Evolutionary conservation across 2,329 filamentous ascomycete species (phyloP).

Genomic region (Chalara sp.): DNA sequence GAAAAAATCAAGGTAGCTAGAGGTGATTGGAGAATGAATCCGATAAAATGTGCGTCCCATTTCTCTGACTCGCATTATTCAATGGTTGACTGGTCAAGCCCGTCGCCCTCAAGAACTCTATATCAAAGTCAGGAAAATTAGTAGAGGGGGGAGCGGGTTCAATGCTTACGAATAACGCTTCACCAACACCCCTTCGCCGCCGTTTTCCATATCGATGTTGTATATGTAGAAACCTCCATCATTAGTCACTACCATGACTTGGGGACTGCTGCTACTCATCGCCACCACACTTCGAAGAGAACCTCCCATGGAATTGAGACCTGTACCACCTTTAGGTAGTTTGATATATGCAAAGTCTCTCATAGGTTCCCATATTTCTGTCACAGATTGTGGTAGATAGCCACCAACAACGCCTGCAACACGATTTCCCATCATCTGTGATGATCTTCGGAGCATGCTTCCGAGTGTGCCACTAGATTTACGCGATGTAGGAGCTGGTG

Average conservation of each 20-base stretch:
- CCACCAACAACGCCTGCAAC: conserved; percentile 85
- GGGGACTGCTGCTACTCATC: conserved; percentile 89
- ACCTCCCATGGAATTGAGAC: conserved; percentile 29
- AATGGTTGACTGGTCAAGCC: conserved; percentile 23
- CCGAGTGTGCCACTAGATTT: conserved; percentile 77
- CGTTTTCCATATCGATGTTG: conserved; percentile 89
- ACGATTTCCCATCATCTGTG: conserved; percentile 83
- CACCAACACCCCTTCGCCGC: conserved; percentile 83
- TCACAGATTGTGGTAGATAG: conserved; percentile 87
- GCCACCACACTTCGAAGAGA: conserved; percentile 88
- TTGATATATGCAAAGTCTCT: conserved; percentile 97
- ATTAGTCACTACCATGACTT: conserved; percentile 96
- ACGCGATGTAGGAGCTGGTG: conserved; percentile 32
- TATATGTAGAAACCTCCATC: conserved; percentile 95
- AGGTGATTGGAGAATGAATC: too few species aligned
- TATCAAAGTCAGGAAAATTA: neutral
- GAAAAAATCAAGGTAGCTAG: too few species aligned
- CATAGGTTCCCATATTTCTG: conserved; percentile 94
- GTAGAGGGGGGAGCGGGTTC: neutral
- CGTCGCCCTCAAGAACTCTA: conserved; percentile 27
- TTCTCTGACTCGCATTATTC: conserved; percentile 16
- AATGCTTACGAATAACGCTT: conserved; percentile 84
- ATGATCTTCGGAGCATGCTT: conserved; percentile 87
- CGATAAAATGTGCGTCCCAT: too few species aligned
- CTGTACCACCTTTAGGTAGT: conserved; percentile 57